Base-by-base conservation (phyloP, 1,284 basidiomycete species). In the Irpex lacteus region DNA sequence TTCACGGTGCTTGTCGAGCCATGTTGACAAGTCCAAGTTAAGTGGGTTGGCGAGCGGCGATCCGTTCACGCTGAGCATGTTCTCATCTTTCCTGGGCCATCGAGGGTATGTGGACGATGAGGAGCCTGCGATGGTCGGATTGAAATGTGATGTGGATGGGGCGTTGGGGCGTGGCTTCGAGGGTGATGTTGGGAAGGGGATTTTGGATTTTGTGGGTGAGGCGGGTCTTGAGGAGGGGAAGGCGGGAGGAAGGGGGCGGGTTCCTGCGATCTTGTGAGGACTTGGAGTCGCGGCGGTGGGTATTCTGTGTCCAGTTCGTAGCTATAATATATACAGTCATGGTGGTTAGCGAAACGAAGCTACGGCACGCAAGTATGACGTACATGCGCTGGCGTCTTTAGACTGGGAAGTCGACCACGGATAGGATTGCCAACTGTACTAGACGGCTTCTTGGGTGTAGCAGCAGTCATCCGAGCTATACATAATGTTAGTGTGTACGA, bases 1-100 rank as follows among this genome's bases (percentile, higher is more conserved):
- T 7, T 67, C 63, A 1, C 54, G 19, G 13, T 56, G 26, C 19
- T 75, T 74, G 40, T 63, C 67, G 74, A 73, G 65, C 71, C 71
- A 71, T 55, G 70, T 68, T 55, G 76, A 37, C 72, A 75, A 73
- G 80, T 82, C 86, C 83, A 70, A 11, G 19, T 83, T 84, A 62
- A 87, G 82, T 62, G 90, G 90, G 71, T 92, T 91, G 6, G 87
- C 84, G 7, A 92, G 79, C 0, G 91, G 91, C 0, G 89, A 91
- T 3, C 91, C 91, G 65, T 93, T 92, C 19, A 89, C 75, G 70
- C 88, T 91, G 59, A 92, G 80, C 83, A 92, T 84, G 67, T 78
- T 85, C 73, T 92, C 90, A 66, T 91, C 85, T 68, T 81, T 83
- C 59, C 88, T 83, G 6, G 90, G 88, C 72, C 76, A 76, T 18